phyloP scores from a whole-genome alignment of 164 flowering plant species.

The Liquidambar formosana region DNA sequence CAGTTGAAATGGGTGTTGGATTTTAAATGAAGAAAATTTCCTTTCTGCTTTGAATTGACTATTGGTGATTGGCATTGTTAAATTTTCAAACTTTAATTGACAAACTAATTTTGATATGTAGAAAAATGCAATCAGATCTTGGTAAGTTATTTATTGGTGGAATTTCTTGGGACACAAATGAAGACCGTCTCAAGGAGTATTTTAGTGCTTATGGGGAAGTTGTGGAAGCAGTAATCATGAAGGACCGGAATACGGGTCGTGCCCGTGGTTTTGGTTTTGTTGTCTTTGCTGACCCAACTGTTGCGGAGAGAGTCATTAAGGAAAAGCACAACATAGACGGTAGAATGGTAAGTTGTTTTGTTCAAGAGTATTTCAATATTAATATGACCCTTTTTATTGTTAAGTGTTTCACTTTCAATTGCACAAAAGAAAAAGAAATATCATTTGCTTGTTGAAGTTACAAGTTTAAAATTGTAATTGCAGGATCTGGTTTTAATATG shows the following conservation, averaged over 20 bases:
- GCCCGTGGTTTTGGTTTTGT: slow-evolving; percentile 56
- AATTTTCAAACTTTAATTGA: slow-evolving; percentile 11
- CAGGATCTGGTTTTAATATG: slow-evolving; percentile 10
- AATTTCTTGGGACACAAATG: slow-evolving; percentile 49
- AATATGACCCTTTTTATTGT: neutral
- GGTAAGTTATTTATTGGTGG: slow-evolving; percentile 50
- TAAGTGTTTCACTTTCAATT: neutral
- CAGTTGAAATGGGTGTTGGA: neutral
- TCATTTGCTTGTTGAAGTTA: slow-evolving; percentile 2
- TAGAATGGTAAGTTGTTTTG: slow-evolving; percentile 35
- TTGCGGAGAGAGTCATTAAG: slow-evolving; percentile 41
- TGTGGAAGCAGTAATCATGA: slow-evolving; percentile 49
- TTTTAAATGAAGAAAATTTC: neutral
- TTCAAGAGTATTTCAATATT: neutral
- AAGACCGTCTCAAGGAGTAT: slow-evolving; percentile 48
- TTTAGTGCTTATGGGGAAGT: slow-evolving; percentile 43
- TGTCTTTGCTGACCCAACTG: slow-evolving; percentile 46
- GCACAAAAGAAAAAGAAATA: neutral
- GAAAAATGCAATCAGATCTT: slow-evolving; percentile 49
- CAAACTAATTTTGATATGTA: slow-evolving; percentile 16
- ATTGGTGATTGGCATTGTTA: neutral
- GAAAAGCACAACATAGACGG: slow-evolving; percentile 56
- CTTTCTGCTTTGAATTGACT: no score
- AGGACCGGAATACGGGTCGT: slow-evolving; percentile 51
- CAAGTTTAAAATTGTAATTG: slow-evolving; percentile 20